Percentiles rank a stretch among this genome's conserved stretches.
Conservation (phyloP, 2,329 filamentous ascomycete genomes). For the Colletotrichum paranaense region DNA sequence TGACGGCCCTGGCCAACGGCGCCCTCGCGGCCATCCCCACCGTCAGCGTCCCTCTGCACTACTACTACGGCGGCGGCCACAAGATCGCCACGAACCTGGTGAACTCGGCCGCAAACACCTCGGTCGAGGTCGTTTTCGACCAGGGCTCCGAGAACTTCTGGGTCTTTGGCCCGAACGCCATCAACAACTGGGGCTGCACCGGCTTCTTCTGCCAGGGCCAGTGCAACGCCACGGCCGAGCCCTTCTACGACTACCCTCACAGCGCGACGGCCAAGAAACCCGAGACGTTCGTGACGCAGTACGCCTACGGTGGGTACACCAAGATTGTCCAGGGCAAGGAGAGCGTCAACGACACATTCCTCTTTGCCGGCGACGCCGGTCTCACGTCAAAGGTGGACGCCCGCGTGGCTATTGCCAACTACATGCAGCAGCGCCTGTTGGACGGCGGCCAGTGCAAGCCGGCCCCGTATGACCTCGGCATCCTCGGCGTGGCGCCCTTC, state of each 20-base stretch:
- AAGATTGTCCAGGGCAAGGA: constrained; percentile 17
- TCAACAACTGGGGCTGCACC: constrained; percentile 30
- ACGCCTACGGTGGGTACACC: constrained; percentile 26
- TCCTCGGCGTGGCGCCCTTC: constrained; percentile 21
- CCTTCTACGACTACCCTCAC: constrained; percentile 27
- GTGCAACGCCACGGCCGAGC: constrained; percentile 27
- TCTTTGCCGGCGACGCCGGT: constrained; percentile 13
- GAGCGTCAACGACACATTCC: constrained; percentile 26
- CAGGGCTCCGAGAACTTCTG: constrained; percentile 32
- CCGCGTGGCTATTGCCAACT: constrained; percentile 10
- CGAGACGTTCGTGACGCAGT: constrained; percentile 10
- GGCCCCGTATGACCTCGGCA: constrained; percentile 21
- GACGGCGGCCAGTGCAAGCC: constrained; percentile 19
- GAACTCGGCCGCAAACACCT: constrained; percentile 10
- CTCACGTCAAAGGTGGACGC: neutral
- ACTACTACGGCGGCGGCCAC: constrained; percentile 32
- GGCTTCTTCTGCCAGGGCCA: constrained; percentile 26
- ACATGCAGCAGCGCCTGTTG: constrained; percentile 24
- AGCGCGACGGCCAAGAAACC: constrained; percentile 21
- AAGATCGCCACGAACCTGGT: constrained; percentile 28
- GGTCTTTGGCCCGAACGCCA: constrained; percentile 27
- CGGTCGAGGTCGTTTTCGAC: constrained; percentile 31
- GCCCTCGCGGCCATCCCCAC: constrained; percentile 18
- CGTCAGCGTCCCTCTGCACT: constrained; percentile 25
- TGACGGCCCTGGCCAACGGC: constrained; percentile 17